A percentile compares a stretch with the other conserved stretches of the same genome.
These are phyloP conservation scores for Lachancea quebecensis DNA, from an alignment of 805 yeast genomes.

Conservation along the genomic window DNA sequence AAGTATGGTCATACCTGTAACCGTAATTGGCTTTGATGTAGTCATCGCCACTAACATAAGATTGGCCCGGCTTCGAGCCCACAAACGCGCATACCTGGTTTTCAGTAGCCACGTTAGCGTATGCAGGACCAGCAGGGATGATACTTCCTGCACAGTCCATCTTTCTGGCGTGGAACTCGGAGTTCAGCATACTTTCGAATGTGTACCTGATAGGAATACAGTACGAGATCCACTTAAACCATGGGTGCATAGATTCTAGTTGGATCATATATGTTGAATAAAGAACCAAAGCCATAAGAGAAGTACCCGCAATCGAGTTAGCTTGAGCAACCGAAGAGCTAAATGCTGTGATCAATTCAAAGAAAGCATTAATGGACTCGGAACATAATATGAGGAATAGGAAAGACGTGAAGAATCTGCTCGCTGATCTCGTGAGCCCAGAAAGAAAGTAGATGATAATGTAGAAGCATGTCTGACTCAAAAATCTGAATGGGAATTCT, in stretches of 20 bases:
- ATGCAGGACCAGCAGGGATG: conserved; percentile 54
- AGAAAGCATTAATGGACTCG: conserved; percentile 33
- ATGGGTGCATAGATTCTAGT: conserved; percentile 48
- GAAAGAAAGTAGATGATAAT: conserved; percentile 53
- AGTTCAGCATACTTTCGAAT: conserved; percentile 54
- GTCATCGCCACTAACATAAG: conserved; percentile 49
- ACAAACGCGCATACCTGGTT: conserved; percentile 49
- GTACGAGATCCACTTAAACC: conserved; percentile 60
- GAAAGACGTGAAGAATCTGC: conserved; percentile 46
- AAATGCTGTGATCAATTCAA: conserved; percentile 46
- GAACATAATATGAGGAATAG: conserved; percentile 32
- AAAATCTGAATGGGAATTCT: conserved; percentile 55
- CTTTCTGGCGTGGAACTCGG: conserved; percentile 43
- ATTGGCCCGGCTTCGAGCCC: conserved; percentile 52
- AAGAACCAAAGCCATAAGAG: conserved; percentile 41
- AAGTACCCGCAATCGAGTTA: conserved; percentile 48
- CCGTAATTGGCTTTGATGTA: conserved; percentile 44
- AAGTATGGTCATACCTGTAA: conserved; percentile 52
- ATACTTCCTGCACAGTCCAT: conserved; percentile 27
- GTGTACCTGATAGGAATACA: conserved; percentile 47
- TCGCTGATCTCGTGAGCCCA: conserved; percentile 41
- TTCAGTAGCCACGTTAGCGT: conserved; percentile 32
- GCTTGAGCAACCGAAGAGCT: conserved; percentile 46
- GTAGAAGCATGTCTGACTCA: conserved; percentile 39
- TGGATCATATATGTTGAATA: conserved; percentile 63